phyloP scores from a whole-genome alignment of 2,329 filamentous ascomycete species.

The Colletotrichum musicola region DNA sequence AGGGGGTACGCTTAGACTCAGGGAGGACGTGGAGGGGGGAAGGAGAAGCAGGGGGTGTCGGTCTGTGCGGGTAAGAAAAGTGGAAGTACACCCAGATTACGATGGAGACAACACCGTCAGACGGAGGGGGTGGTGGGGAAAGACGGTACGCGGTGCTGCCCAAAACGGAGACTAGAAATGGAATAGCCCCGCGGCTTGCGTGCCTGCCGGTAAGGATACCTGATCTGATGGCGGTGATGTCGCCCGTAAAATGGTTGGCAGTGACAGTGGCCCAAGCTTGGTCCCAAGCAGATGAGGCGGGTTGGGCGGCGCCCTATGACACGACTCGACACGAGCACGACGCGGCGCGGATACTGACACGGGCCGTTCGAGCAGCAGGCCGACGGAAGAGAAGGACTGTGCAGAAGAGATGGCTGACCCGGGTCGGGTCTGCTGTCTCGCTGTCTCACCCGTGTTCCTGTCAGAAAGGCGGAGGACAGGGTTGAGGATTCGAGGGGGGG shows the following conservation, averaged over 20 bases:
- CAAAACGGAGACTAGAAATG: conserved; percentile 16
- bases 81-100: neutral
- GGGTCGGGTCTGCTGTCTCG: conserved; percentile 3
- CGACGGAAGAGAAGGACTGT: neutral
- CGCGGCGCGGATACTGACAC: neutral
- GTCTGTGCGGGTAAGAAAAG: conserved; percentile 16
- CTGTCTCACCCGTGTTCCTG: conserved; percentile 12
- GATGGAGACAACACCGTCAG: conserved; percentile 1
- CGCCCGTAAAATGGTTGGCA: neutral
- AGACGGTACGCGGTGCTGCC: no score
- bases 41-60: conserved; percentile 5
- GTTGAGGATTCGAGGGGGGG: conserved; percentile 1
- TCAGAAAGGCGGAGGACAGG: conserved; percentile 21
- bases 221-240: neutral
- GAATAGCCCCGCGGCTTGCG: no score
- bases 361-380: neutral
- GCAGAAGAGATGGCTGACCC: conserved; percentile 7
- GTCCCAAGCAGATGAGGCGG: neutral
- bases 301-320: conserved; percentile 1
- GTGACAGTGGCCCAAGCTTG: no score
- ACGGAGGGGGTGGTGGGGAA: neutral
- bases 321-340: neutral
- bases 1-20: conserved; percentile 12
- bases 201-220: no score
- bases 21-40: neutral